phyloP scores from a whole-genome alignment of 495 filamentous ascomycete species.

The Penicillium cataractarum region DNA sequence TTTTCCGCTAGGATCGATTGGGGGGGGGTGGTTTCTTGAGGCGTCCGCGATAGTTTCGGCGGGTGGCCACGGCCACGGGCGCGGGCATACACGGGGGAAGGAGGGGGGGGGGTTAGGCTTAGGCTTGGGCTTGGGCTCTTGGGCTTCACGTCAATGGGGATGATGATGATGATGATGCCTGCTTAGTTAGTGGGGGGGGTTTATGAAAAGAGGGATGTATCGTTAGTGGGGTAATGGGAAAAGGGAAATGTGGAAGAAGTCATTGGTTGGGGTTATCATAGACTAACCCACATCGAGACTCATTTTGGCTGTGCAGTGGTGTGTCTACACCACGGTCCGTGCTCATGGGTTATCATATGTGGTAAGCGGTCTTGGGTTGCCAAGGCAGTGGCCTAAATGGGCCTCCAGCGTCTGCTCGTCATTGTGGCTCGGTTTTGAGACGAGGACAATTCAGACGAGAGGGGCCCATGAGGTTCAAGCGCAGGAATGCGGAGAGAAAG shows the following conservation, averaged over 20 bases:
- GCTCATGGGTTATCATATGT: constrained; percentile 2
- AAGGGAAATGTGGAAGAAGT: background rate
- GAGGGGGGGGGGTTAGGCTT: background rate
- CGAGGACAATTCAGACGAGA: background rate
- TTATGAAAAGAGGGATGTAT: background rate
- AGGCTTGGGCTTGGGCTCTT: background rate
- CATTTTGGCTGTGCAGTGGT: background rate
- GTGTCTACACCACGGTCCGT: background rate
- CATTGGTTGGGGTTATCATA: background rate
- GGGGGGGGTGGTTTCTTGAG: background rate
- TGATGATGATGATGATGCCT: constrained; percentile 1
- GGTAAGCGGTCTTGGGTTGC: background rate
- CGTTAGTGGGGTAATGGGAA: background rate
- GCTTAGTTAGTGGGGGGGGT: background rate
- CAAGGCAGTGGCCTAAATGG: constrained; percentile 11
- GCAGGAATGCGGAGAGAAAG: constrained; percentile 6
- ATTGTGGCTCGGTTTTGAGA: background rate
- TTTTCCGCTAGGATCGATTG: background rate
- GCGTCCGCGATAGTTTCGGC: background rate
- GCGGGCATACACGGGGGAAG: constrained; percentile 1
- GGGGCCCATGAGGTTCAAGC: constrained; percentile 6
- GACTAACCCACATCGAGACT: background rate
- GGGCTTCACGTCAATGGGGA: background rate
- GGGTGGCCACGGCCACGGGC: background rate
- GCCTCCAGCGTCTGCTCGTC: constrained; percentile 2